Conservation (phyloP, 331 rosid species). For the Ulmus americana region DNA sequence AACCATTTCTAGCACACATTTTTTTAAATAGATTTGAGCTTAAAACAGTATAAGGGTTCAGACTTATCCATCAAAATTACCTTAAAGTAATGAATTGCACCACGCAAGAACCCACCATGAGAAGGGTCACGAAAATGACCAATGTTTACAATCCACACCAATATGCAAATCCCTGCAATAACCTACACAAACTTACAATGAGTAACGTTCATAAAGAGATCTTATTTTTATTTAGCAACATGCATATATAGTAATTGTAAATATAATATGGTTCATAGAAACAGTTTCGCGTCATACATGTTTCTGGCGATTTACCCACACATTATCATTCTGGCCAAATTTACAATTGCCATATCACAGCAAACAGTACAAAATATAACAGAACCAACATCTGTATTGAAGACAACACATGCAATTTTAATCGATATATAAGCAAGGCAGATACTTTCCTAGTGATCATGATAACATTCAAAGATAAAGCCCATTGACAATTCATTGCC, state of each 20-base stretch:
- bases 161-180: constrained; percentile 88
- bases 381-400: background rate
- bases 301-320: background rate
- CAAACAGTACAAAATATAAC: background rate
- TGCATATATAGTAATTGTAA: too few species aligned
- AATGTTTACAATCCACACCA: constrained; percentile 95
- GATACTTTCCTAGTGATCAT: background rate
- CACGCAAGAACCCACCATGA: constrained; percentile 91
- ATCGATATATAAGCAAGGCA: background rate
- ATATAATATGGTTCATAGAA: background rate
- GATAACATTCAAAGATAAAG: background rate
- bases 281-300: background rate
- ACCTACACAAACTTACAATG: constrained; percentile 49
- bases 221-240: background rate
- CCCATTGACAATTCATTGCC: background rate
- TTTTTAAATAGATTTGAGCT: background rate
- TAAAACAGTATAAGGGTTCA: constrained; percentile 3
- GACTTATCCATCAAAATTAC: constrained; percentile 32
- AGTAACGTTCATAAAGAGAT: background rate
- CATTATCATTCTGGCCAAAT: background rate
- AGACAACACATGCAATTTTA: too few species aligned
- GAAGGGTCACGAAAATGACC: constrained; percentile 96
- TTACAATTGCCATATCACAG: background rate
- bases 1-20: background rate
- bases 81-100: constrained; percentile 99